phyloP scores from a whole-genome alignment of 1,139 yeast genomes.

The Yamadazyma atmosphaerica region DNA sequence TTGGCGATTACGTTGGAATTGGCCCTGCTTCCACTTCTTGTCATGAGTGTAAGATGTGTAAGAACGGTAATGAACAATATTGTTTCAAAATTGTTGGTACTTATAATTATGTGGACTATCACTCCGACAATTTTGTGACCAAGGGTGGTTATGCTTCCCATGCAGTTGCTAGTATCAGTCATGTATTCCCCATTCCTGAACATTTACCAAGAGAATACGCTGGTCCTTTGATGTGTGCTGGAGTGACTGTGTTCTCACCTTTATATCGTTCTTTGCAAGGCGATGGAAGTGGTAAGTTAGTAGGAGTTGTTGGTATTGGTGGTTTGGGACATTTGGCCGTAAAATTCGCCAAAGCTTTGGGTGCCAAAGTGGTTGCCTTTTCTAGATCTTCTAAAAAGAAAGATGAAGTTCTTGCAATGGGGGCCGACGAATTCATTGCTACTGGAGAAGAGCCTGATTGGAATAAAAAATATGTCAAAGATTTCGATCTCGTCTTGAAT shows the following conservation, averaged over 20 bases:
- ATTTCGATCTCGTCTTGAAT: constrained; percentile 48
- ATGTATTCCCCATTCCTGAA: constrained; percentile 58
- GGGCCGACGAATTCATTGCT: constrained; percentile 38
- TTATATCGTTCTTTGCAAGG: constrained; percentile 31
- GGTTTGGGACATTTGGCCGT: constrained; percentile 46
- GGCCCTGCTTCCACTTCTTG: constrained; percentile 57
- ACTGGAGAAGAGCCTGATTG: constrained; percentile 36
- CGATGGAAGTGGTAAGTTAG: constrained; percentile 29
- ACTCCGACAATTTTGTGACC: constrained; percentile 34
- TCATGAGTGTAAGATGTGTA: constrained; percentile 47
- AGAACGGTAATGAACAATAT: constrained; percentile 47
- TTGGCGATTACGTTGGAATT: constrained; percentile 62
- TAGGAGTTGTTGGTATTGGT: constrained; percentile 48
- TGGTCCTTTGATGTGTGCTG: constrained; percentile 70
- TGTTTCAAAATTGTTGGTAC: constrained; percentile 44
- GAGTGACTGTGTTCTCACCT: constrained; percentile 61
- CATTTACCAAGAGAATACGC: constrained; percentile 43
- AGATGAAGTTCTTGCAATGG: constrained; percentile 33
- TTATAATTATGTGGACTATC: constrained; percentile 38
- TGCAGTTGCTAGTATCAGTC: constrained; percentile 52
- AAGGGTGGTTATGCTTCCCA: constrained; percentile 65
- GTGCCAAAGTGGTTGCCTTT: constrained; percentile 40
- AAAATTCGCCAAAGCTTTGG: constrained; percentile 39
- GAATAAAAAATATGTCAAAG: constrained; percentile 26
- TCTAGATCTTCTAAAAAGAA: constrained; percentile 35